Percentiles rank a stretch among this genome's conserved stretches.
Evolutionary conservation across 2,329 filamentous ascomycete genomes (phyloP).

Genomic region (Trichoderma breve): DNA sequence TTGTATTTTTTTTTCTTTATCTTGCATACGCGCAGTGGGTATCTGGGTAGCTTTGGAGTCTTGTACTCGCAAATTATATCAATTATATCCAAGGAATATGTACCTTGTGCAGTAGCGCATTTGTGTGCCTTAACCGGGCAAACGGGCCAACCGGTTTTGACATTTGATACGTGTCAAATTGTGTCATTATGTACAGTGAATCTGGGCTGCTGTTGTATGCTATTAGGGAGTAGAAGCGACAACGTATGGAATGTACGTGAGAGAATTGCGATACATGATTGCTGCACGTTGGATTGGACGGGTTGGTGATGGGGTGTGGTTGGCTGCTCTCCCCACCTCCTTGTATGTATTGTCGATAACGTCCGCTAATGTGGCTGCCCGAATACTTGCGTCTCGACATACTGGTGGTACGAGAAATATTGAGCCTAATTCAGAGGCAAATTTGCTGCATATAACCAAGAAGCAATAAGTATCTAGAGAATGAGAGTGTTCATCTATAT

Average conservation of each 20-base stretch:
- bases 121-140: background rate
- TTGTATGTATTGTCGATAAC: background rate
- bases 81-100: background rate
- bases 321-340: background rate
- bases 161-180: background rate
- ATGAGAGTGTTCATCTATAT: background rate
- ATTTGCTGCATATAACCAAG: background rate
- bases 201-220: background rate
- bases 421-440: background rate
- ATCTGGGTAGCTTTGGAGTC: slow-evolving; percentile 12
- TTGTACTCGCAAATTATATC: slow-evolving; percentile 14
- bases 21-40: slow-evolving; percentile 17
- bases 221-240: background rate
- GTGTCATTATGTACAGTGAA: background rate
- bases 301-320: background rate
- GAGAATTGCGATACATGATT: background rate
- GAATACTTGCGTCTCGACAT: background rate
- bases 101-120: slow-evolving; percentile 9
- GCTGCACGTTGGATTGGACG: background rate
- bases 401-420: background rate
- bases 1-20: slow-evolving; percentile 10
- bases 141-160: background rate
- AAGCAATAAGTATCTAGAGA: background rate
- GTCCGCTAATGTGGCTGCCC: background rate
- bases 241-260: background rate